Percentiles rank a stretch among this genome's conserved stretches.
These are phyloP conservation scores for Chalara sp. DNA, from an alignment of 2,329 filamentous ascomycete genomes.

Conservation along the genomic window DNA sequence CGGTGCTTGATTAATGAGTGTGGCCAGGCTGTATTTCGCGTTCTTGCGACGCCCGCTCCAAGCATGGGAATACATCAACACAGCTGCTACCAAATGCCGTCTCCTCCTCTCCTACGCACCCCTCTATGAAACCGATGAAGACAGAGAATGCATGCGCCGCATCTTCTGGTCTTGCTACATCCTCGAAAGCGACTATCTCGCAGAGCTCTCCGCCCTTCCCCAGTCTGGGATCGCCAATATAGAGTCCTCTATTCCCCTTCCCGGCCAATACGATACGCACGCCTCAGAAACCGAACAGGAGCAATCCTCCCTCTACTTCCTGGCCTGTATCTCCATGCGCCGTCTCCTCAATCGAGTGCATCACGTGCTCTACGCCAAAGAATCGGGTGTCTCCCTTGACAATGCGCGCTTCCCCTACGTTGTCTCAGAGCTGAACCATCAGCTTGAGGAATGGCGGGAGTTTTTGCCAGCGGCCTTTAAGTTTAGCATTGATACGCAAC, in stretches of 20 bases:
- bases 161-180: conserved; percentile 52
- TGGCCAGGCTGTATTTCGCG: conserved; percentile 39
- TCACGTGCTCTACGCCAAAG: conserved; percentile 41
- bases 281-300: conserved; percentile 26
- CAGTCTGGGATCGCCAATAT: conserved; percentile 44
- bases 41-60: conserved; percentile 43
- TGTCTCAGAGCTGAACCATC: conserved; percentile 41
- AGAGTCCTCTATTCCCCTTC: conserved; percentile 42
- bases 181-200: conserved; percentile 46
- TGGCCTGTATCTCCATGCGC: conserved; percentile 46
- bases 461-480: conserved; percentile 36
- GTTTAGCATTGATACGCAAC: conserved; percentile 31
- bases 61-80: conserved; percentile 44
- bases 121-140: conserved; percentile 29
- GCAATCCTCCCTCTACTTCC: conserved; percentile 43
- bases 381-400: conserved; percentile 38
- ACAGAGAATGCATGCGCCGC: conserved; percentile 40
- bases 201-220: conserved; percentile 43
- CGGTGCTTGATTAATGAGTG: background rate
- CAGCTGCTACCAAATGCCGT: conserved; percentile 42
- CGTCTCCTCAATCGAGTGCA: conserved; percentile 40
- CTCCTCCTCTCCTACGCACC: conserved; percentile 39
- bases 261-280: conserved; percentile 41
- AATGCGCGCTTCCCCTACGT: conserved; percentile 39
- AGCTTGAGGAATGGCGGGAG: conserved; percentile 42